phyloP scores from a whole-genome alignment of 2,329 filamentous ascomycete genomes.

The Ophiostoma sp. region DNA sequence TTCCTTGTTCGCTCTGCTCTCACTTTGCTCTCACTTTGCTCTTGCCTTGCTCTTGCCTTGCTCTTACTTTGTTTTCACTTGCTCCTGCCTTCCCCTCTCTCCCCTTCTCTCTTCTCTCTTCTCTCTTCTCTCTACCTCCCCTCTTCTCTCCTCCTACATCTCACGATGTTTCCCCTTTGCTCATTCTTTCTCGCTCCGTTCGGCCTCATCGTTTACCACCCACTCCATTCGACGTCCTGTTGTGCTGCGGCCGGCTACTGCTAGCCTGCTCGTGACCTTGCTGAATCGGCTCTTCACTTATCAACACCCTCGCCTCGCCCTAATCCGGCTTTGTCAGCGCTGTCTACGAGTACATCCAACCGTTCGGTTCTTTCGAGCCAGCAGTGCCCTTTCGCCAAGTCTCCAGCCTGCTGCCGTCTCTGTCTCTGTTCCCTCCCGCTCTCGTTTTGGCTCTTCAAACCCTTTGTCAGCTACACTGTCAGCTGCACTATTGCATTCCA shows the following conservation, averaged over 20 bases:
- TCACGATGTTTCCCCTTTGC: background rate
- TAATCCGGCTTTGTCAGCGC: background rate
- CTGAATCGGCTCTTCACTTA: background rate
- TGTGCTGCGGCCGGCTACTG: background rate
- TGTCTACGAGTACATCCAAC: background rate
- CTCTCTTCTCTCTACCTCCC: slow-evolving; percentile 1
- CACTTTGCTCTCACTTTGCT: background rate
- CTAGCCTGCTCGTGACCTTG: background rate
- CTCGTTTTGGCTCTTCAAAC: background rate
- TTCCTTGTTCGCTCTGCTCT: background rate
- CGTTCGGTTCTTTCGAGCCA: background rate
- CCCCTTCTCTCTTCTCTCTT: background rate
- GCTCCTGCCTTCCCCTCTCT: background rate
- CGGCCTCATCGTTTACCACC: background rate
- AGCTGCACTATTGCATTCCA: background rate
- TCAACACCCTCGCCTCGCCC: background rate
- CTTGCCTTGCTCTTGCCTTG: background rate
- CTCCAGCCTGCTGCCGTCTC: background rate
- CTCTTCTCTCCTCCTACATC: background rate
- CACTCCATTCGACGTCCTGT: background rate
- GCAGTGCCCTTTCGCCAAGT: slow-evolving; percentile 12
- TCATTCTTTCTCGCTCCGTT: background rate
- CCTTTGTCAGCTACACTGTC: background rate
- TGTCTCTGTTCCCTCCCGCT: background rate
- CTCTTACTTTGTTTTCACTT: background rate